phyloP scores from a whole-genome alignment of 1,284 basidiomycete species.

The Irpex sp. region DNA sequence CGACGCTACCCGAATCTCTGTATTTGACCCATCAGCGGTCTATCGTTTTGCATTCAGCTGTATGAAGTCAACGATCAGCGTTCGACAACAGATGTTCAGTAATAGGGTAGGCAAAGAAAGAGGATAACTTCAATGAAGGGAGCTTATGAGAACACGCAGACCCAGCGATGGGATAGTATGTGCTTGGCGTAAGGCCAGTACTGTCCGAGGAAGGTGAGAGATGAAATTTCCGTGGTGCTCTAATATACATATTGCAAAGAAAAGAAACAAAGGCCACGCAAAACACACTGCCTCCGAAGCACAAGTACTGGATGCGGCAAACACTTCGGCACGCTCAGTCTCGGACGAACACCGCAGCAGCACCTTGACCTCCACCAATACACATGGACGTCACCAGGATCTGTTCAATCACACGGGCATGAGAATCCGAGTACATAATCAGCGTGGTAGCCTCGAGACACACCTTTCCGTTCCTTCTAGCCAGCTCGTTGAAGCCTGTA shows the following conservation, averaged over 20 bases:
- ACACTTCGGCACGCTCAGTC: slow-evolving; percentile 17
- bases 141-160: neutral
- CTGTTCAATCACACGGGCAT: slow-evolving; percentile 30
- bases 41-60: no score
- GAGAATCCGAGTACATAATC: slow-evolving; percentile 5
- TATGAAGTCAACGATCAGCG: neutral
- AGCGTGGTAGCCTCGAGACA: slow-evolving; percentile 9
- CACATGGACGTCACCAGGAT: slow-evolving; percentile 84
- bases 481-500: slow-evolving; percentile 82
- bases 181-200: neutral
- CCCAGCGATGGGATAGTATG: neutral
- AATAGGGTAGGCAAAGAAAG: no score
- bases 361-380: slow-evolving; percentile 85
- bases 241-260: neutral
- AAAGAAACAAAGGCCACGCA: neutral
- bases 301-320: neutral
- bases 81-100: no score
- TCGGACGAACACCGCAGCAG: slow-evolving; percentile 41
- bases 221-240: neutral
- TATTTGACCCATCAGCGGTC: no score
- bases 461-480: slow-evolving; percentile 77
- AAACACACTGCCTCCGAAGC: neutral
- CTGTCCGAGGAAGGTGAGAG: neutral
- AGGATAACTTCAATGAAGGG: no score
- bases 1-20: no score